Evolutionary conservation across 495 filamentous ascomycete species (phyloP).

Genomic region (Penicillium silybi): DNA sequence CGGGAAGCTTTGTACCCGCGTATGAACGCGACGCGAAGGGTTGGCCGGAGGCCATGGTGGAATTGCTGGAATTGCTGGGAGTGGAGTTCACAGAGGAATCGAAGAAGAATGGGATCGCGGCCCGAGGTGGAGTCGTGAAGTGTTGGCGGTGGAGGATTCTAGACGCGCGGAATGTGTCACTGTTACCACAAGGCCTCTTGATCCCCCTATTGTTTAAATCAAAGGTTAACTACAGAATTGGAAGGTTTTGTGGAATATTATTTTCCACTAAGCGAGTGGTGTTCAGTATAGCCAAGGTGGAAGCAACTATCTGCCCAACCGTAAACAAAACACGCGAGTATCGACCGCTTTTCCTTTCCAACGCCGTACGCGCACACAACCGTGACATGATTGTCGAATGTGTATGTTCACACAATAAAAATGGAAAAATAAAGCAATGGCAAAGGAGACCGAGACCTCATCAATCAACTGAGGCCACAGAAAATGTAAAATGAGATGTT

Average conservation of each 20-base stretch:
- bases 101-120: conserved; percentile 7
- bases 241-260: background rate
- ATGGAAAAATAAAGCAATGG: background rate
- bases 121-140: conserved; percentile 7
- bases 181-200: background rate
- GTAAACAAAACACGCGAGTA: background rate
- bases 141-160: conserved; percentile 28
- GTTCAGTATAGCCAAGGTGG: background rate
- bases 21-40: conserved; percentile 50
- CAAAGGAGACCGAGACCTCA: background rate
- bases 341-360: background rate
- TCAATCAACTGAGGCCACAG: background rate
- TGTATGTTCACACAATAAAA: background rate
- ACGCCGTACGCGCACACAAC: background rate
- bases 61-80: conserved; percentile 4
- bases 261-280: background rate
- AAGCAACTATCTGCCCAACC: background rate
- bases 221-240: background rate
- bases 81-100: background rate
- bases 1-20: conserved; percentile 45
- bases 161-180: conserved; percentile 22
- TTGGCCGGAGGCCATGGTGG: conserved; percentile 34
- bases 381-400: background rate
- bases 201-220: background rate
- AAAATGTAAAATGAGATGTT: background rate